A percentile compares a stretch with the other conserved stretches of the same genome.
Conservation (phyloP, 495 filamentous ascomycete genomes). For the Penicillium longicatenatum region DNA sequence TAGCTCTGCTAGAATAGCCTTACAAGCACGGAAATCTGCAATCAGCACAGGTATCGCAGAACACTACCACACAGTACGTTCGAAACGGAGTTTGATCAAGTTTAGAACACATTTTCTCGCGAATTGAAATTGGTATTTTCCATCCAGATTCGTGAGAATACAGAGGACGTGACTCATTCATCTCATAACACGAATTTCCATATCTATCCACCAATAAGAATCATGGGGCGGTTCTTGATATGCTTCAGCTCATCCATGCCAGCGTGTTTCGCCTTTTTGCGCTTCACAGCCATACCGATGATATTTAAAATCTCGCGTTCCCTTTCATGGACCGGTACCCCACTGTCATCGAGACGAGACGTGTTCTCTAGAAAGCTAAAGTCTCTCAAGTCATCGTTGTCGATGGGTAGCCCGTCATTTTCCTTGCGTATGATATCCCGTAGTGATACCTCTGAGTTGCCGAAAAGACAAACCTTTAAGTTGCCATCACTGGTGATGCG, state of each 20-base stretch:
- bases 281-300: slow-evolving; percentile 87
- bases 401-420: slow-evolving; percentile 68
- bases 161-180: slow-evolving; percentile 21
- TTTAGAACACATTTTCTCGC: too few species aligned
- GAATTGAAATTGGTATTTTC: too few species aligned
- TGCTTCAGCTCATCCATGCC: slow-evolving; percentile 90
- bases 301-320: slow-evolving; percentile 80
- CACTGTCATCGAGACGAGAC: too few species aligned
- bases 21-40: too few species aligned
- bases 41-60: too few species aligned
- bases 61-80: too few species aligned
- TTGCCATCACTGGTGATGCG: slow-evolving; percentile 95
- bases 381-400: too few species aligned
- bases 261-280: slow-evolving; percentile 95
- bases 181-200: slow-evolving; percentile 15
- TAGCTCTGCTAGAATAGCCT: too few species aligned
- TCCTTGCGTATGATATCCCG: slow-evolving; percentile 81
- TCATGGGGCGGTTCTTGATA: slow-evolving; percentile 99
- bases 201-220: slow-evolving; percentile 96
- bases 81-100: too few species aligned
- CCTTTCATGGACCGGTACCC: too few species aligned
- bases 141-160: too few species aligned
- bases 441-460: slow-evolving; percentile 88
- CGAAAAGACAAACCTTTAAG: slow-evolving; percentile 95
- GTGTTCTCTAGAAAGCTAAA: too few species aligned